These are phyloP conservation scores for Didymella keratinophila DNA, from an alignment of 2,329 filamentous ascomycete species.

Conservation along the genomic window DNA sequence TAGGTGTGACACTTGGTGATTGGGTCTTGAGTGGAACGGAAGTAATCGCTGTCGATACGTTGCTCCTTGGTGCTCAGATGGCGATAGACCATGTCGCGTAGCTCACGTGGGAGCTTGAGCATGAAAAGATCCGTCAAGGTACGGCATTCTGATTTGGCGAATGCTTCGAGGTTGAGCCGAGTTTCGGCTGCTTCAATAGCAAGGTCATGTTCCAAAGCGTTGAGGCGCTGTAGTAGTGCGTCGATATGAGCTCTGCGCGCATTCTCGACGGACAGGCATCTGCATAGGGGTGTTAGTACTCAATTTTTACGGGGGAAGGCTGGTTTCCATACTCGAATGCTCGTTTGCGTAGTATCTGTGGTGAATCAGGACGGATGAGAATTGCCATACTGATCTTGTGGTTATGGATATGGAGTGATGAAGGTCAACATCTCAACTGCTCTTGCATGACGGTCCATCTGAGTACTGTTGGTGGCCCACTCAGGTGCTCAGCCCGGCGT, in stretches of 20 bases:
- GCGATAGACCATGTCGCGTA: constrained; percentile 32
- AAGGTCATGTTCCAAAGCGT: constrained; percentile 11
- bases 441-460: constrained; percentile 6
- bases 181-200: constrained; percentile 16
- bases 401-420: background rate
- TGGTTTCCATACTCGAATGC: constrained; percentile 6
- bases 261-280: constrained; percentile 4
- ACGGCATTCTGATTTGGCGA: constrained; percentile 29
- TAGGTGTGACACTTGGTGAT: constrained; percentile 26
- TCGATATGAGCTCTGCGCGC: background rate
- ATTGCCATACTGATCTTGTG: background rate
- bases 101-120: constrained; percentile 24
- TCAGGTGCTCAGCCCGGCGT: constrained; percentile 17
- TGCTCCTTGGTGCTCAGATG: constrained; percentile 26
- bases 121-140: constrained; percentile 19
- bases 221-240: constrained; percentile 4
- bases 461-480: constrained; percentile 12
- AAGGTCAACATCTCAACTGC: background rate
- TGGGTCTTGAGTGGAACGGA: constrained; percentile 30
- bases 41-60: constrained; percentile 31
- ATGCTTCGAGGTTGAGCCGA: constrained; percentile 9
- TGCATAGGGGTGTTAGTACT: background rate
- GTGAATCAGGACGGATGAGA: background rate
- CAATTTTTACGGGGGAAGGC: too few relatives aligned
- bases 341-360: constrained; percentile 7